Evolutionary conservation across 1,284 basidiomycete genomes (phyloP), one percentile per base, ranked within the genome.

Genomic region (Rhodotorula sp.): DNA sequence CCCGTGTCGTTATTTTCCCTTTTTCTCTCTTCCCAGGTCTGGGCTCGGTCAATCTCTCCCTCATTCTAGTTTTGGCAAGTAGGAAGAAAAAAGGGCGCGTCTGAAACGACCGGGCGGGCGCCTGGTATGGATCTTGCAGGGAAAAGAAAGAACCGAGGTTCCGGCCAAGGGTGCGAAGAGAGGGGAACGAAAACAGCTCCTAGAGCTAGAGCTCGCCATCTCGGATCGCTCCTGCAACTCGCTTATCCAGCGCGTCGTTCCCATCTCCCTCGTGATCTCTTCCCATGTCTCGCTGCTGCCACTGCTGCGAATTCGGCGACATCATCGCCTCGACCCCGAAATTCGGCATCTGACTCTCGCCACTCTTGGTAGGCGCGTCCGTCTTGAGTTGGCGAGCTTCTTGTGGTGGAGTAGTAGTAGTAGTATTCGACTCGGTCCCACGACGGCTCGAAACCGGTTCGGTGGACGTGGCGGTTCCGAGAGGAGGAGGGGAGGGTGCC

Each of bases 121-220:
- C 20, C 15, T n/a, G 53, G 29, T 15, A 14, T 26, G 26, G 20
- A 14, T 26, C 26, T 51, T 51, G 12, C 24, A 15, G 29, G 24
- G n/a, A 18, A 17, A 30, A 20, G 17, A 8, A 24, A 46, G n/a
- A 2, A 17, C 1, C 42, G 57, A n/a, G 42, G 17, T 58, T 12
- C 37, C 37, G 37, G 37, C 37, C 37, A 8, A 37, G 33, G 33
- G 33, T 37, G 33, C 10, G 33, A 37, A 37, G 33, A 37, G 33
- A 37, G 33, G 33, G 15, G 12, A 46, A 22, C 18, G 29, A 24
- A 10, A 17, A 29, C 42, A 24, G n/a, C 12, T 15, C n/a, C n/a
- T n/a, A n/a, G n/a, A 18, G 4, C 56, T 69, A 71, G 33, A 71
- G 44, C 4, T 71, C 72, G 4, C 70, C 72, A 7, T 57, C 62